Base-by-base conservation (phyloP, 169 alveolate genomes). In the Babesia caballi region DNA sequence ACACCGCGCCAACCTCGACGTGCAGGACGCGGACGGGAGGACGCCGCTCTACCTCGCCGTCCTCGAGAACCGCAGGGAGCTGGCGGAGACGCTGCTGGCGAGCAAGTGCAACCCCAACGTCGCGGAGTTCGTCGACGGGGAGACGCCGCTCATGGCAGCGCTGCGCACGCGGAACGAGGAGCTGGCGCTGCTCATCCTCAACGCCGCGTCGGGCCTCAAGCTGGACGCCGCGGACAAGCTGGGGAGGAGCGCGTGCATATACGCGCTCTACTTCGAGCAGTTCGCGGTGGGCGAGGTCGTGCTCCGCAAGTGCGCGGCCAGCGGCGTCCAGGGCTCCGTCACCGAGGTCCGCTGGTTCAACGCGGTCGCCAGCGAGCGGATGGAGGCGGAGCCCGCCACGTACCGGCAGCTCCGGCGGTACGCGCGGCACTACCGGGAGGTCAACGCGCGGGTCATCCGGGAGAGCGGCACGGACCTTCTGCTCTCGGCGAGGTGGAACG, bases 121-220 rank as follows among this genome's bases (percentile, higher is more conserved):
- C 14, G 83, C 80, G 46, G 95, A 88, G 51, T 73, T 81, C 56
- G 66, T 82, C 7, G 81, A 80, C 66, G 95, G 94, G 17, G 96
- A 92, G 60, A 85, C 94, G 35, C 94, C 96, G 28, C 69, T 92
- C 32, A 90, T 92, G 91, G 82, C 91, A n/a, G 82, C 91, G 40
- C 90, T 92, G 46, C 83, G 93, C 2, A 69, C 93, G 56, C 75
- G 96, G 30, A 92, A 92, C 60, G 94, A 90, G 66, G 69, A 58
- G 12, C 52, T 92, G 57, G 94, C 93, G 14, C 21, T 54, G 52
- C 76, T 83, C 23, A 83, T 90, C 35, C 56, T 92, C 19, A 89
- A 85, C 35, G 46, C 15, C 19, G 73, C 61, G 4, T 12, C 15
- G 27, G 51, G 14, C 15, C 58, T 63, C 9, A 44, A 5, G 41